These are phyloP conservation scores for Russula emetica DNA, from an alignment of 768 basidiomycete species.

Conservation along the genomic window DNA sequence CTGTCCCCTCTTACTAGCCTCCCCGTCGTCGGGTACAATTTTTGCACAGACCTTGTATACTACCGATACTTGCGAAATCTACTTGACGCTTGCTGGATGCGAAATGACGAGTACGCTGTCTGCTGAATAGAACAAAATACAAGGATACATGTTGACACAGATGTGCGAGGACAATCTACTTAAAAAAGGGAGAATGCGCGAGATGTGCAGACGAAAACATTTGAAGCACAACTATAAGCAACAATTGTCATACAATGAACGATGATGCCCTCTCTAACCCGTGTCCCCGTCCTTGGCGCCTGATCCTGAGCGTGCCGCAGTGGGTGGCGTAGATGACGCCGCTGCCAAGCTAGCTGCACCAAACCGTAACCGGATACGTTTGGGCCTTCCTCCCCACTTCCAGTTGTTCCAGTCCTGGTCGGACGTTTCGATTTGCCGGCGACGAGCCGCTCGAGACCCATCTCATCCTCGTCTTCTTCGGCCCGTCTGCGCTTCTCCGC, in stretches of 20 bases:
- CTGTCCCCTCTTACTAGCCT: constrained; percentile 30
- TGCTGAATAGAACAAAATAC: constrained; percentile 19
- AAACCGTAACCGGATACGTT: constrained; percentile 75
- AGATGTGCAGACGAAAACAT: constrained; percentile 19
- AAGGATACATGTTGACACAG: constrained; percentile 25
- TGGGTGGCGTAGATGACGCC: constrained; percentile 32
- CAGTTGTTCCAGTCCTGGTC: constrained; percentile 6
- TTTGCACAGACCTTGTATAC: constrained; percentile 32
- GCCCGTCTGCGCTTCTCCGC: constrained; percentile 39
- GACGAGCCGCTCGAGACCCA: constrained; percentile 56
- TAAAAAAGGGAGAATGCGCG: neutral
- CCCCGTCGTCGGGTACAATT: constrained; percentile 33
- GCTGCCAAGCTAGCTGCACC: constrained; percentile 44
- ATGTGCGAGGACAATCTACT: constrained; percentile 13
- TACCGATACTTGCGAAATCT: constrained; percentile 30
- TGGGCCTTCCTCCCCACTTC: constrained; percentile 30
- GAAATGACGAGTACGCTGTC: constrained; percentile 6
- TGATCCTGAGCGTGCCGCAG: constrained; percentile 54
- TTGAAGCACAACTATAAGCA: constrained; percentile 7
- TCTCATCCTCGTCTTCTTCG: constrained; percentile 67
- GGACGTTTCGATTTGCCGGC: constrained; percentile 39
- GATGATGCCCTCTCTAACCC: constrained; percentile 41
- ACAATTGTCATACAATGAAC: neutral
- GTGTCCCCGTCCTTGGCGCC: constrained; percentile 72
- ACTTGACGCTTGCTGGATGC: constrained; percentile 22